Conservation (phyloP, 768 basidiomycete genomes). For the Pleurotus djamor region DNA sequence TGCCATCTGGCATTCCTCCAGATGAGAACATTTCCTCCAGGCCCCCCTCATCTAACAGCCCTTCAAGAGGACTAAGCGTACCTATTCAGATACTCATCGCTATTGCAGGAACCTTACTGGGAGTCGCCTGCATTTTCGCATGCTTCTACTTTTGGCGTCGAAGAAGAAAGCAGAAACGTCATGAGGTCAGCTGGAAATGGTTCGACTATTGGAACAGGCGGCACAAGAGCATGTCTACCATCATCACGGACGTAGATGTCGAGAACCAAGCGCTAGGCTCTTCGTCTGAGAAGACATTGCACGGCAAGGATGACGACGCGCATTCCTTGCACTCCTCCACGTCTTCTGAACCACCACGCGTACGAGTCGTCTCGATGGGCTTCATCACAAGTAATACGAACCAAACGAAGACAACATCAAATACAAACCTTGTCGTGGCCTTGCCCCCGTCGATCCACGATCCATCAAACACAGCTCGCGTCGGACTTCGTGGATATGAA, state of each 20-base stretch:
- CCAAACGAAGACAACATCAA: not conserved
- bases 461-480: too few relatives aligned
- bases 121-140: not conserved
- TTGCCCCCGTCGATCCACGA: not conserved
- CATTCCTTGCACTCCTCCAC: not conserved
- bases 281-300: not conserved
- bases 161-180: not conserved
- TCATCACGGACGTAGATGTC: not conserved
- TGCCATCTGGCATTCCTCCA: too few relatives aligned
- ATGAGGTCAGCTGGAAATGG: not conserved
- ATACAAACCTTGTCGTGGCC: not conserved
- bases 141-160: not conserved
- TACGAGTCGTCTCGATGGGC: conserved; percentile 3
- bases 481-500: not conserved
- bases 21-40: too few relatives aligned
- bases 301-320: not conserved
- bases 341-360: not conserved
- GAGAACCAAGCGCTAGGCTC: not conserved
- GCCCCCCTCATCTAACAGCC: too few relatives aligned
- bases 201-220: not conserved
- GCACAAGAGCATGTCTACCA: not conserved
- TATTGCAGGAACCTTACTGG: not conserved
- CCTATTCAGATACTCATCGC: too few relatives aligned
- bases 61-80: too few relatives aligned
- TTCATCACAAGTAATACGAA: not conserved